phyloP scores from a whole-genome alignment of 108 stramenopile genomes.

The Fistulifera pelliculosa region DNA sequence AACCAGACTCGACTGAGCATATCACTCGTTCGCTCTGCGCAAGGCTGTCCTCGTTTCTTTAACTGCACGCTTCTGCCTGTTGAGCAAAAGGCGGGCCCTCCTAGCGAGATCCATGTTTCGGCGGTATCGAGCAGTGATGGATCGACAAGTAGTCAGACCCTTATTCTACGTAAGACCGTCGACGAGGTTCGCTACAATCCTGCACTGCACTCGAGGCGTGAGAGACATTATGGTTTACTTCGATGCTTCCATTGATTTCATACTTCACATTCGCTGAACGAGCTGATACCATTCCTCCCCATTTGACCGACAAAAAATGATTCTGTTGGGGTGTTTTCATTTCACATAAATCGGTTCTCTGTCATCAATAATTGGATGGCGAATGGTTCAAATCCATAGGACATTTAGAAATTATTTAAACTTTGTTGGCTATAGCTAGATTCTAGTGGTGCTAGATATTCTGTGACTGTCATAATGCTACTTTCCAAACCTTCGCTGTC shows the following conservation, averaged over 20 bases:
- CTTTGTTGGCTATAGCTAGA: too few species aligned
- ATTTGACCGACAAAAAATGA: too few species aligned
- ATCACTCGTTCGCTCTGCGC: slow-evolving; percentile 49
- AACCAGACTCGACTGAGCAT: slow-evolving; percentile 59
- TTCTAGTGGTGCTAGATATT: too few species aligned
- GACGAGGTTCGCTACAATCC: not conserved
- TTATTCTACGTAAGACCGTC: not conserved
- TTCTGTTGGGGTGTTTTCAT: too few species aligned
- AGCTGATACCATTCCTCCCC: too few species aligned
- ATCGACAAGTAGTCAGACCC: not conserved
- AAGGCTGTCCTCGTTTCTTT: slow-evolving; percentile 76
- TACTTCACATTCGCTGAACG: too few species aligned
- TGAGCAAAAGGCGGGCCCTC: not conserved
- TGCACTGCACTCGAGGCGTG: too few species aligned
- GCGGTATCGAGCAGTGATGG: not conserved
- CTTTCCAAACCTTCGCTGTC: slow-evolving; percentile 72
- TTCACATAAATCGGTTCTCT: too few species aligned
- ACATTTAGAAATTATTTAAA: too few species aligned
- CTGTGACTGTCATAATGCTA: too few species aligned
- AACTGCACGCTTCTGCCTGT: slow-evolving; percentile 46
- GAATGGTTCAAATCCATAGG: too few species aligned
- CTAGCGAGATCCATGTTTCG: not conserved
- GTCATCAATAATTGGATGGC: too few species aligned
- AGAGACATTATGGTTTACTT: not conserved
- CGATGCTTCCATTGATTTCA: not conserved